A percentile compares a stretch with the other conserved stretches of the same genome.
These are phyloP conservation scores for Teunomyces stri DNA, from an alignment of 805 yeast species.

Conservation along the genomic window DNA sequence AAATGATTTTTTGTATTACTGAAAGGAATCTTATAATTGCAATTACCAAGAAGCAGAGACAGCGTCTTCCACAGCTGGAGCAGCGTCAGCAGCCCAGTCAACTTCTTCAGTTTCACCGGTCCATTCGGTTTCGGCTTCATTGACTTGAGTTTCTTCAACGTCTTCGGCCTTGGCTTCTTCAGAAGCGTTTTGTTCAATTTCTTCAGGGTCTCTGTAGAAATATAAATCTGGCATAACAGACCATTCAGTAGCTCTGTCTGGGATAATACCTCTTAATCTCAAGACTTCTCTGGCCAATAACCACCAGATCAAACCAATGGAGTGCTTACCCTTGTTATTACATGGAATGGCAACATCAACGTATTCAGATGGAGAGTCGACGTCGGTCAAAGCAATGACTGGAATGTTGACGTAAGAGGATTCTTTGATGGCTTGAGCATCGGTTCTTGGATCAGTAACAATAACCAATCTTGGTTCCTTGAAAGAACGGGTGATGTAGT, in stretches of 20 bases:
- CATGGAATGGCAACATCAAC: constrained; percentile 99
- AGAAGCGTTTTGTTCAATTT: constrained; percentile 78
- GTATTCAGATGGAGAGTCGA: constrained; percentile 98
- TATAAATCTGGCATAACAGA: constrained; percentile 99
- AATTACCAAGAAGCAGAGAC: constrained; percentile 53
- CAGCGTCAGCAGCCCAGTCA: constrained; percentile 64
- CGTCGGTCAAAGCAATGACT: constrained; percentile 97
- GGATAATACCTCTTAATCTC: constrained; percentile 96
- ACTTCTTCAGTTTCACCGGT: constrained; percentile 57
- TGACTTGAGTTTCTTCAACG: constrained; percentile 59
- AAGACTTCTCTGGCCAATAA: constrained; percentile 98
- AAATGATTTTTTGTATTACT: constrained; percentile 1
- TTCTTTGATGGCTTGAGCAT: constrained; percentile 99
- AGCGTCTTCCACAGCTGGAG: constrained; percentile 71
- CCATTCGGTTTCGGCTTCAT: constrained; percentile 57
- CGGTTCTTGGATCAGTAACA: constrained; percentile 99
- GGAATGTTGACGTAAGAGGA: constrained; percentile 99
- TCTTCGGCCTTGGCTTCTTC: constrained; percentile 55
- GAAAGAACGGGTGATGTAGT: constrained; percentile 99
- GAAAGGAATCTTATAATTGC: constrained; percentile 5
- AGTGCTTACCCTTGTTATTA: constrained; percentile 99
- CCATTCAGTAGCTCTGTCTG: constrained; percentile 97
- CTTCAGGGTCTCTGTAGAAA: constrained; percentile 99
- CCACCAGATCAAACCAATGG: constrained; percentile 99
- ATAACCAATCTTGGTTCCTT: constrained; percentile 99